Evolutionary conservation across 768 basidiomycete genomes (phyloP).

Genomic region (Termitomyces heimii): DNA sequence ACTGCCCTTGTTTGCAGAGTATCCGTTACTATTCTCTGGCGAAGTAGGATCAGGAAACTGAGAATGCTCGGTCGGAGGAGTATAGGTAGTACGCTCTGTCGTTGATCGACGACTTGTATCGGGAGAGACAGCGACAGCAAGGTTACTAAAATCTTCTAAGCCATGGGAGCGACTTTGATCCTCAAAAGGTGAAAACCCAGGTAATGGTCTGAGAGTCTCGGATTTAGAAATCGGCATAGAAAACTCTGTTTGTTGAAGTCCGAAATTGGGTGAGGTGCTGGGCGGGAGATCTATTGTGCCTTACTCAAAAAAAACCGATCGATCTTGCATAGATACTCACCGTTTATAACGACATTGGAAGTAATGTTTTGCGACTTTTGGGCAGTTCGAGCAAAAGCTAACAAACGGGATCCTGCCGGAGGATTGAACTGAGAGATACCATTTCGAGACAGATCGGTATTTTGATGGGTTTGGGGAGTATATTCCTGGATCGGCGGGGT

Average conservation of each 20-base stretch:
- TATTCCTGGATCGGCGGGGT: not conserved
- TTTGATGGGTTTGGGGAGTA: conserved; percentile 4
- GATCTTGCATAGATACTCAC: conserved; percentile 13
- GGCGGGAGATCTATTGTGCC: not conserved
- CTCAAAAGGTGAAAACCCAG: conserved; percentile 55
- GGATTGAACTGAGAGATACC: conserved; percentile 35
- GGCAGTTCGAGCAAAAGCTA: conserved; percentile 35
- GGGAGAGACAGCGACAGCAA: not conserved
- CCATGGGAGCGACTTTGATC: conserved; percentile 28
- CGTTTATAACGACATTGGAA: conserved; percentile 16
- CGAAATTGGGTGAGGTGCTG: conserved; percentile 2
- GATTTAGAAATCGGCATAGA: conserved; percentile 17
- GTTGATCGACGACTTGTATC: conserved; percentile 11
- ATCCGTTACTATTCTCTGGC: conserved; percentile 33
- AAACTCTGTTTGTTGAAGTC: conserved; percentile 14
- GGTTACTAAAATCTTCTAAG: conserved; percentile 17
- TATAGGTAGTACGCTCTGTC: conserved; percentile 14
- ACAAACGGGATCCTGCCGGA: conserved; percentile 44
- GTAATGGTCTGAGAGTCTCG: conserved; percentile 22
- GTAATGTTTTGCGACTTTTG: conserved; percentile 21
- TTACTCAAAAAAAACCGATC: not conserved
- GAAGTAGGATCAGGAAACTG: conserved; percentile 5
- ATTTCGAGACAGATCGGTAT: conserved; percentile 1
- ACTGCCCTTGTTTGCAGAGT: conserved; percentile 63
- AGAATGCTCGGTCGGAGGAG: conserved; percentile 12